phyloP scores from a whole-genome alignment of 768 basidiomycete species.

The Jaapia argillacea region DNA sequence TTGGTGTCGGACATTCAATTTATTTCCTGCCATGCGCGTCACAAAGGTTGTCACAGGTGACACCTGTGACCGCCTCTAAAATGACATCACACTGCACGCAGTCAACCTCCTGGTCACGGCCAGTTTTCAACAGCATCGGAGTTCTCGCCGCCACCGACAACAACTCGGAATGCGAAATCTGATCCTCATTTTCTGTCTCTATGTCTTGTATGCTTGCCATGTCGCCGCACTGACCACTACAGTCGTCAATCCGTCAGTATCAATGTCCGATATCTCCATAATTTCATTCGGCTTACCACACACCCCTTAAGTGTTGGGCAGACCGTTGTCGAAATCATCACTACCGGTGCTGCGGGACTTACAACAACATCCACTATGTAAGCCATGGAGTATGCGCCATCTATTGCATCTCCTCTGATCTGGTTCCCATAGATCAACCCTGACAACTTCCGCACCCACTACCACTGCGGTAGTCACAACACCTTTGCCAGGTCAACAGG shows the following conservation, averaged over 20 bases:
- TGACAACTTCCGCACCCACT: slow-evolving; percentile 12
- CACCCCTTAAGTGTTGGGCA: slow-evolving; percentile 41
- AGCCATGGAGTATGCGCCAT: slow-evolving; percentile 6
- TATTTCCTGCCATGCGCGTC: slow-evolving; percentile 1
- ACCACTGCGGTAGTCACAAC: slow-evolving; percentile 9
- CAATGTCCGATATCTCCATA: too few relatives aligned
- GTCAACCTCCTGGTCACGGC: too few relatives aligned
- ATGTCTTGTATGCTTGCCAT: too few relatives aligned
- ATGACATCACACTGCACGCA: neutral
- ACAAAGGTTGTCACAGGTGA: slow-evolving; percentile 1
- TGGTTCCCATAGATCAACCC: slow-evolving; percentile 7
- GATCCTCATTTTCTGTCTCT: too few relatives aligned
- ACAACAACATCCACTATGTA: slow-evolving; percentile 36
- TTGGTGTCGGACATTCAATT: slow-evolving; percentile 10
- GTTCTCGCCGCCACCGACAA: too few relatives aligned
- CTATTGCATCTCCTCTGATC: neutral
- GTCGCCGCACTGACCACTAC: too few relatives aligned
- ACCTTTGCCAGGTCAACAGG: slow-evolving; percentile 22
- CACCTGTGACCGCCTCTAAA: neutral
- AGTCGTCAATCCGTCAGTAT: too few relatives aligned
- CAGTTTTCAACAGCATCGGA: too few relatives aligned
- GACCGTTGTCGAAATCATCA: slow-evolving; percentile 40
- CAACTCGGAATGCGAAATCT: too few relatives aligned
- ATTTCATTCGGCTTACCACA: too few relatives aligned
- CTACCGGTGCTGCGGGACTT: slow-evolving; percentile 28